Evolutionary conservation across 2,329 filamentous ascomycete species (phyloP), one percentile per base, ranked within the genome.

Genomic region (Chalara sp.): DNA sequence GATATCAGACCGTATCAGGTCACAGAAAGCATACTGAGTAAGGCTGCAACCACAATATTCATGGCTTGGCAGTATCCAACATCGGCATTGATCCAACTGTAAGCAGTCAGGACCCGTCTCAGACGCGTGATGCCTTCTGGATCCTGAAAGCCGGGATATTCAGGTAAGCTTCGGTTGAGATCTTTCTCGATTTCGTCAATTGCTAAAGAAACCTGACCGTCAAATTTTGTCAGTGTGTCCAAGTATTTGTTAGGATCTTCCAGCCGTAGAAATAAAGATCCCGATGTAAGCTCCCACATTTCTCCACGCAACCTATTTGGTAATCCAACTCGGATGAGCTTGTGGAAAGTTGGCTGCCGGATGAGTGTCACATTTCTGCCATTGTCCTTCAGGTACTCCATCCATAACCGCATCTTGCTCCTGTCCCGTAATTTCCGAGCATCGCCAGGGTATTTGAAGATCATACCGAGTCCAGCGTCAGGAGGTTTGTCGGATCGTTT

Each of bases 121-220:
- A 99, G 75, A 21, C 93, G 81, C 43, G 85, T 89, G 58, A 99
- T 99, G 12, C 93, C 93, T 63, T 96, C 91, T 67, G 96, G 87
- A 63, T 86, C 95, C 70, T 99, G 93, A 65, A 96, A 99, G 1
- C 93, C 93, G 13, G 93, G 89, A 67, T 99, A 99, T 69, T 99
- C 93, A 1, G 93, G 93, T 58, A 99, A 72, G 75, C 91, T 96
- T 58, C 93, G 83, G 68, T 99, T 99, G 46, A 99, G 72, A 65
- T 99, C 93, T 69, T 99, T 99, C 66, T 99, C 93, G 58, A 99
- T 99, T 74, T 99, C 93, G 66, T 99, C 93, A 60, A 97, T 97
- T 43, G 93, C 93, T 54, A 99, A 78, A 8, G 92, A 97, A 58
- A 95, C 88, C 64, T 86, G 81, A 6, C 93, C 93, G 6, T 86